Percentiles rank a stretch among this genome's conserved stretches.
Conservation (phyloP, 257 asterid species). For the Capsicum baccatum region DNA sequence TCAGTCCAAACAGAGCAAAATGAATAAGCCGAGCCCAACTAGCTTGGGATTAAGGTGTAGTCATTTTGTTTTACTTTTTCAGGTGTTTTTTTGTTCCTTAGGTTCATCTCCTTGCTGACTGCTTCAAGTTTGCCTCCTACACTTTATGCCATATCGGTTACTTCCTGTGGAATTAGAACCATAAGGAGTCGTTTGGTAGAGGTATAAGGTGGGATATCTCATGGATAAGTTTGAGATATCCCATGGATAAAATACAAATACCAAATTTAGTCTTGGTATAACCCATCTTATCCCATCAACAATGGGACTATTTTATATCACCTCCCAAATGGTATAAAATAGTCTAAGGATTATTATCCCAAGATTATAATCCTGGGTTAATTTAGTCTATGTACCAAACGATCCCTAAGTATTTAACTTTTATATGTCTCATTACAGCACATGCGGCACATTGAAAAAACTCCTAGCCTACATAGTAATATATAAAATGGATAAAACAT, state of each 20-base stretch:
- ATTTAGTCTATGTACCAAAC: no score
- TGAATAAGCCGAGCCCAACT: not conserved
- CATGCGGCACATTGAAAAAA: not conserved
- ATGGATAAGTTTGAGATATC: no score
- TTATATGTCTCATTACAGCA: not conserved
- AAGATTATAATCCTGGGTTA: no score
- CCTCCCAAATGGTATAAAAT: no score
- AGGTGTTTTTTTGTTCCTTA: conserved; percentile 12
- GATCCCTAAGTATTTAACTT: no score
- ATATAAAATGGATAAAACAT: conserved; percentile 21
- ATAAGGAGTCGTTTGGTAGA: not conserved
- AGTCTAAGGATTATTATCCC: no score
- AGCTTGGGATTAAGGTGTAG: not conserved
- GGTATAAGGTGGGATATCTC: no score
- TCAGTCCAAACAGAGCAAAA: not conserved
- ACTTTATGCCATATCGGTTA: not conserved
- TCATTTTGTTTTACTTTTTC: not conserved
- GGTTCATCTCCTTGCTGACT: conserved; percentile 14
- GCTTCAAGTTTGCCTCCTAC: conserved; percentile 10
- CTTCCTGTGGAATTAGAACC: conserved; percentile 1
- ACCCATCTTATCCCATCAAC: no score
- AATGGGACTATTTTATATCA: no score
- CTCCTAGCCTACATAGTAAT: not conserved
- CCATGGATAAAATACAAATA: no score
- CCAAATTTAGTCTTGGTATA: no score